phyloP scores from a whole-genome alignment of 768 basidiomycete genomes.

The Dictyophora rubrovolvata region DNA sequence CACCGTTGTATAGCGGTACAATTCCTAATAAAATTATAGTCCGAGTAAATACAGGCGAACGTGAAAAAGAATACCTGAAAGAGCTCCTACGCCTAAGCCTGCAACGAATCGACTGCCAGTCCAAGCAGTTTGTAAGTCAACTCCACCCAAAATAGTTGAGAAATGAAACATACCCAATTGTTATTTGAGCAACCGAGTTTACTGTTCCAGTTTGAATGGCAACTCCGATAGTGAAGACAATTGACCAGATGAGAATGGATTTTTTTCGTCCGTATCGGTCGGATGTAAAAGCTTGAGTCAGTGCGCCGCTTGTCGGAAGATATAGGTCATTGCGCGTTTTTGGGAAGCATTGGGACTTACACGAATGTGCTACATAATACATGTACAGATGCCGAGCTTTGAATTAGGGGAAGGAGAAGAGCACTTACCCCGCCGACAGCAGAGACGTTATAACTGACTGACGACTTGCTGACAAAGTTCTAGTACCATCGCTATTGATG shows the following conservation, averaged over 20 bases:
- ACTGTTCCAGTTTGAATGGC: conserved; percentile 60
- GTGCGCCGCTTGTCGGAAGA: conserved; percentile 37
- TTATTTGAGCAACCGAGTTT: conserved; percentile 52
- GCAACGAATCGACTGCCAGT: conserved; percentile 49
- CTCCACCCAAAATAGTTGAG: neutral
- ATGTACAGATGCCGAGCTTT: neutral
- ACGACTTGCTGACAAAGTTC: conserved; percentile 46
- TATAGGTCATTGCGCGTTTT: neutral
- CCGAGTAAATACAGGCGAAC: neutral
- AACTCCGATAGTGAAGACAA: conserved; percentile 59
- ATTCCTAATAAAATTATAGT: conserved; percentile 10
- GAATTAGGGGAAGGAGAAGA: neutral
- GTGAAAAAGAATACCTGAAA: conserved; percentile 39
- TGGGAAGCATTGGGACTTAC: conserved; percentile 24
- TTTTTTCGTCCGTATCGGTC: conserved; percentile 63
- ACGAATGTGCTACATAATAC: conserved; percentile 36
- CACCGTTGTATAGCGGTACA: conserved; percentile 56
- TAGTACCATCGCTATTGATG: conserved; percentile 33
- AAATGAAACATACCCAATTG: conserved; percentile 31
- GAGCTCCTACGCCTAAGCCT: conserved; percentile 66
- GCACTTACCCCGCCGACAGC: conserved; percentile 56
- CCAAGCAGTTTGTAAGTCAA: too few species aligned
- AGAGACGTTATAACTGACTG: conserved; percentile 74
- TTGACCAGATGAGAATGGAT: conserved; percentile 69
- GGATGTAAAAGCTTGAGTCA: conserved; percentile 64